phyloP scores from a whole-genome alignment of 371 early-diverging fungal species.

The Rhizopus sp. region DNA sequence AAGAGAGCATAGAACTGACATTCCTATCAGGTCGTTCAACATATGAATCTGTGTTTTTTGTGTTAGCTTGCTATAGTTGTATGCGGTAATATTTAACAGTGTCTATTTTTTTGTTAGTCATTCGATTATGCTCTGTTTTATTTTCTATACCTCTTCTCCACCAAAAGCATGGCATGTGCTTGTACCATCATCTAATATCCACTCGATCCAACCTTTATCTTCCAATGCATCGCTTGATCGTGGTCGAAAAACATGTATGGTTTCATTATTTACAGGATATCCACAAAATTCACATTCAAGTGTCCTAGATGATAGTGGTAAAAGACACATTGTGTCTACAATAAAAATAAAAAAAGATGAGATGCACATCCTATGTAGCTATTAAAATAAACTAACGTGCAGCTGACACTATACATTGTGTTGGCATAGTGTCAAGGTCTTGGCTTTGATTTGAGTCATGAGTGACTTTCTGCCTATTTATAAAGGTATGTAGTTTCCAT shows the following conservation, averaged over 20 bases:
- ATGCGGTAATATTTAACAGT: slow-evolving; percentile 31
- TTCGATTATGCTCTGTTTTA: background rate
- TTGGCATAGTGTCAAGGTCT: background rate
- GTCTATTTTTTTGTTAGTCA: slow-evolving; percentile 15
- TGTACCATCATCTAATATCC: slow-evolving; percentile 43
- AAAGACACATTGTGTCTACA: slow-evolving; percentile 18
- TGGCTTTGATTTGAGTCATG: background rate
- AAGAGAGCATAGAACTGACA: slow-evolving; percentile 34
- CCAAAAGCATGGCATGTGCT: slow-evolving; percentile 31
- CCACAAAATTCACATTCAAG: slow-evolving; percentile 36
- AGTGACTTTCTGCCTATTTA: background rate
- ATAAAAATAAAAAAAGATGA: background rate
- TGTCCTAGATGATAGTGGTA: slow-evolving; percentile 3
- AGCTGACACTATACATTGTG: background rate
- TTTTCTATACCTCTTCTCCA: slow-evolving; percentile 41
- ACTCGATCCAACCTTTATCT: slow-evolving; percentile 38
- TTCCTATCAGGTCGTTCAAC: slow-evolving; percentile 40
- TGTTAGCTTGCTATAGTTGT: slow-evolving; percentile 35
- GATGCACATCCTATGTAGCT: background rate
- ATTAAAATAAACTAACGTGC: slow-evolving; percentile 17
- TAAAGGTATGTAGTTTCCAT: slow-evolving; percentile 28
- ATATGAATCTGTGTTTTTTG: slow-evolving; percentile 32
- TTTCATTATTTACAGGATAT: slow-evolving; percentile 22
- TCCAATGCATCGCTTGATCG: slow-evolving; percentile 8
- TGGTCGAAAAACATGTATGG: slow-evolving; percentile 29